Percentiles rank a stretch among this genome's conserved stretches.
Evolutionary conservation across 208 protist genomes (phyloP).

Genomic region (Trypanosoma scelopori): DNA sequence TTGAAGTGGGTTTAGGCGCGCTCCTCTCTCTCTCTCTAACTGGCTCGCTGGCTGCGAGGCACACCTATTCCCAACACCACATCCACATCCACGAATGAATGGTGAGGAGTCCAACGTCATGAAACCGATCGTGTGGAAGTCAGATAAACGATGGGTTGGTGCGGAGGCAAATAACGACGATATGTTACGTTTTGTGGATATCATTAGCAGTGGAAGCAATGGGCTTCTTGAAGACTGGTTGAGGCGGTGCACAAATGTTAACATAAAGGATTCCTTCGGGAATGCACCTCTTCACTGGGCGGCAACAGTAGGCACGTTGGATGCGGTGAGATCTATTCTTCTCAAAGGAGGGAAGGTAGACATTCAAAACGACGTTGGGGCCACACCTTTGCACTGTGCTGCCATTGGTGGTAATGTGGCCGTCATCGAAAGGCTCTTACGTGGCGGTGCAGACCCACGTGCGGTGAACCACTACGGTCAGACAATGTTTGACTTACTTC

Average conservation of each 20-base stretch:
- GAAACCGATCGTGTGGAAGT: too few relatives aligned
- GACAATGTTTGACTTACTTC: conserved; percentile 38
- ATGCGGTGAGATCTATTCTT: conserved; percentile 36
- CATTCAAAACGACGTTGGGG: conserved; percentile 36
- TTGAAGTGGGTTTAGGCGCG: too few relatives aligned
- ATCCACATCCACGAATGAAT: too few relatives aligned
- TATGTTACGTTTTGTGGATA: too few relatives aligned
- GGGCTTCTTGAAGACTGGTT: conserved; percentile 43
- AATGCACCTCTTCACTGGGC: conserved; percentile 83
- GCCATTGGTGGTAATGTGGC: conserved; percentile 37
- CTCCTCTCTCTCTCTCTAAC: too few relatives aligned
- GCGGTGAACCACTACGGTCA: conserved; percentile 26
- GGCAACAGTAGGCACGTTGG: conserved; percentile 41
- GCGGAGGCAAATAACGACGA: too few relatives aligned
- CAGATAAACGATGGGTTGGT: too few relatives aligned
- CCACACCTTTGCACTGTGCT: conserved; percentile 62
- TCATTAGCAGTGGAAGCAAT: conserved; percentile 40
- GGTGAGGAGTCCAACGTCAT: too few relatives aligned
- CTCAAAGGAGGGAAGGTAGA: conserved; percentile 39
- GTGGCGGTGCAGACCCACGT: conserved; percentile 42
- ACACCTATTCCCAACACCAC: too few relatives aligned
- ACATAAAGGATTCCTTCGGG: conserved; percentile 36
- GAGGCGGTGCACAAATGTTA: conserved; percentile 49
- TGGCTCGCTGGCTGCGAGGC: too few relatives aligned
- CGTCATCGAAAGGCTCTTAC: conserved; percentile 42